Evolutionary conservation across 306 rosid genomes (phyloP).

Genomic region (Begonia masoniana): DNA sequence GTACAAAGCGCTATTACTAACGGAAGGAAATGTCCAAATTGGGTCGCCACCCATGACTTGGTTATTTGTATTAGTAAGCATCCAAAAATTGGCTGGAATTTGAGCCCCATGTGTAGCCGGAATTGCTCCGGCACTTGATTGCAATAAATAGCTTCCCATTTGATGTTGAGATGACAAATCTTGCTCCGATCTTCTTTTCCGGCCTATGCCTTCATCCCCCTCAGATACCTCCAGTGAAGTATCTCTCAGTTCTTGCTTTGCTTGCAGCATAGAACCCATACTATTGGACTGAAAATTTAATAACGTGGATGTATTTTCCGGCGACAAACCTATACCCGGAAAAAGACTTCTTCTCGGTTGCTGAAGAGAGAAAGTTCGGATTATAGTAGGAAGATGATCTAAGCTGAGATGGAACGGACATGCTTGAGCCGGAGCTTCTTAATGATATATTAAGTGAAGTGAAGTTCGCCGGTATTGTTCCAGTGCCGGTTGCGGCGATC

Average conservation of each 20-base stretch:
- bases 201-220: constrained; percentile 43
- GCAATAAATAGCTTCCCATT: constrained; percentile 57
- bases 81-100: constrained; percentile 77
- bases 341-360: constrained; percentile 34
- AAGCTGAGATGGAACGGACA: constrained; percentile 74
- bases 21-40: constrained; percentile 76
- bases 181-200: constrained; percentile 55
- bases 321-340: constrained; percentile 42
- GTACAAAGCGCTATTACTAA: constrained; percentile 48
- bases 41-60: constrained; percentile 88
- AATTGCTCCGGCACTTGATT: constrained; percentile 42
- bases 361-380: constrained; percentile 46
- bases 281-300: constrained; percentile 56
- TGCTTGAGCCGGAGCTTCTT: constrained; percentile 80
- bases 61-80: constrained; percentile 58
- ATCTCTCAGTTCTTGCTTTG: constrained; percentile 58
- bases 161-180: constrained; percentile 45
- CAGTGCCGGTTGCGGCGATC: constrained; percentile 90
- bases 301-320: constrained; percentile 33
- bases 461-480: constrained; percentile 89
- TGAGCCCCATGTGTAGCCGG: constrained; percentile 51
- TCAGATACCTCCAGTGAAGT: constrained; percentile 56
- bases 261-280: constrained; percentile 34
- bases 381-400: constrained; percentile 68
- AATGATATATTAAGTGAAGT: constrained; percentile 65